phyloP scores from a whole-genome alignment of 2,329 filamentous ascomycete genomes.

The Hypomyces rosellus region DNA sequence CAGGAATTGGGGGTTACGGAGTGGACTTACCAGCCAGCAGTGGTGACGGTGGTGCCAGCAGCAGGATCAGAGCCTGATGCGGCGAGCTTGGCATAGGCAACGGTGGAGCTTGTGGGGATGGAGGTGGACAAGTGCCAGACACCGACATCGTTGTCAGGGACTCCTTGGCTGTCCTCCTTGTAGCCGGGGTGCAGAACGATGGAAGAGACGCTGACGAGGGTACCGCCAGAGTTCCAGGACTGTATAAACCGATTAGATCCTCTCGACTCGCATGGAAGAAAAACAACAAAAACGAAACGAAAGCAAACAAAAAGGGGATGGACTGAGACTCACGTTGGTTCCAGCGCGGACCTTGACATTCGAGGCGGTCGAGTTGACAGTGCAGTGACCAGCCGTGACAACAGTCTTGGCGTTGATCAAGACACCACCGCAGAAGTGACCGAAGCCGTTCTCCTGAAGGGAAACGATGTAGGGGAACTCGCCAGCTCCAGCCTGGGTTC shows the following conservation, averaged over 20 bases:
- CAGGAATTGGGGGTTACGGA: too few species aligned
- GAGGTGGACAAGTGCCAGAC: constrained; percentile 23
- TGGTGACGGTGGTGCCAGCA: constrained; percentile 14
- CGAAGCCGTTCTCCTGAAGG: constrained; percentile 12
- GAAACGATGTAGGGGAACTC: constrained; percentile 29
- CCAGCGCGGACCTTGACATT: constrained; percentile 23
- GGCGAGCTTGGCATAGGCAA: constrained; percentile 21
- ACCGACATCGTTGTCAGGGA: constrained; percentile 22
- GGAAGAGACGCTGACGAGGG: constrained; percentile 17
- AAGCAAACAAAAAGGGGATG: too few species aligned
- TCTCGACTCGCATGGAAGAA: neutral
- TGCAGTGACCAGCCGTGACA: constrained; percentile 27
- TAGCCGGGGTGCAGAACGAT: constrained; percentile 21
- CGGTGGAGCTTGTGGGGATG: constrained; percentile 16
- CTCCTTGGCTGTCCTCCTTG: constrained; percentile 1
- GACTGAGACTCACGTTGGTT: constrained; percentile 14
- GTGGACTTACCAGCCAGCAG: constrained; percentile 23
- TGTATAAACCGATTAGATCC: neutral
- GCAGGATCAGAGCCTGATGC: constrained; percentile 21
- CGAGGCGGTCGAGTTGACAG: constrained; percentile 12
- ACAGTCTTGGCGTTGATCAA: constrained; percentile 26
- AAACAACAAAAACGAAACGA: neutral
- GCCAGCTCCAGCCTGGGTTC: constrained; percentile 16
- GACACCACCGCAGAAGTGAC: constrained; percentile 24
- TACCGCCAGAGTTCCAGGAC: constrained; percentile 22